Base-by-base conservation (phyloP, 1,139 yeast genomes). In the Taiozyma sp. region DNA sequence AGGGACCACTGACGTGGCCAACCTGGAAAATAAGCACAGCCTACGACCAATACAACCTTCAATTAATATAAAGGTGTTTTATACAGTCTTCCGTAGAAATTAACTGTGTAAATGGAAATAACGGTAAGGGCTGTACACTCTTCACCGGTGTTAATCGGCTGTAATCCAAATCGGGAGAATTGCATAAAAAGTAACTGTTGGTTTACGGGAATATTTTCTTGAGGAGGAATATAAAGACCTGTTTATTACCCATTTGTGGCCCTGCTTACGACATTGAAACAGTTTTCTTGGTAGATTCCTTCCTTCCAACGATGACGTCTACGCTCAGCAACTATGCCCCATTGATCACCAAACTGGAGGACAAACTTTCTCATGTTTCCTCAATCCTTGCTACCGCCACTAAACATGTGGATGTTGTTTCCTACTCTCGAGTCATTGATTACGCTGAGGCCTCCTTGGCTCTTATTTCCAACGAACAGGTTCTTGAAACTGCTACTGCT, bases 401-500 rank as follows among this genome's bases (percentile, higher is more conserved):
- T 0, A 53, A 43, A 4, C 32, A 47, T 1, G 54, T 44, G 8
- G 57, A 61, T 1, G 34, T 63, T 5, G 45, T 56, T 14, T 49
- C 64, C 7, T 54, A 67, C 29, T 60, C 66, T 1, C 59, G 65
- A 28, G 52, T 62, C 2, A 51, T 62, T 2, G 57, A 71, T 23
- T 73, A 73, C 16, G 72, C 73, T 4, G 61, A 66, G 34, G 80
- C 78, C 0, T 73, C 80, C 0, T 54, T 74, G 46, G 60, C 70
- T 1, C 65, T 69, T 19, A 57, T 71, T 24, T 57, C 66, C 3
- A 70, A 72, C 13, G 68, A 74, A 47, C 55, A 66, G 32, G 63
- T 68, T 2, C 52, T 69, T 19, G 77, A 74, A 10, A 75, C 80
- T 0, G 78, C 76, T 8, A 74, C 80, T 0, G 68, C 61, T 10